These are phyloP conservation scores for Xylariales sp. DNA, from an alignment of 2,329 filamentous ascomycete genomes.

Conservation along the genomic window DNA sequence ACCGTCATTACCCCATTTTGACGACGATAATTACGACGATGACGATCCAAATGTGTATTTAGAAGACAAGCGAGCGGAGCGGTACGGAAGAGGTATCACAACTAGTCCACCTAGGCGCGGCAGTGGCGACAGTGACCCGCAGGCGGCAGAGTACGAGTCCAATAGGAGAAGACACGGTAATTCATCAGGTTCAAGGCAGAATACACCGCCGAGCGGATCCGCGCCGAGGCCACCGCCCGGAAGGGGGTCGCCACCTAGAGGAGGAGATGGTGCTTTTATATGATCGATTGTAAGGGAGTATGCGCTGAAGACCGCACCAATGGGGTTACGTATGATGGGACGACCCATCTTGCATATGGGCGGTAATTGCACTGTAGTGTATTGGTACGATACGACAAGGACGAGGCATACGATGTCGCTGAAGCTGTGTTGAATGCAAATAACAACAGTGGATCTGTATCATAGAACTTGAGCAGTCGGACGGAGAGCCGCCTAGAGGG, in stretches of 20 bases:
- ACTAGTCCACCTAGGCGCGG: constrained; percentile 27
- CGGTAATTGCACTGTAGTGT: neutral
- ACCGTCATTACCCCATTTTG: constrained; percentile 31
- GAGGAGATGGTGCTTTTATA: constrained; percentile 14
- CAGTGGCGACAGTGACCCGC: constrained; percentile 24
- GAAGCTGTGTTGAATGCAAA: neutral
- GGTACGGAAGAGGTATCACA: constrained; percentile 40
- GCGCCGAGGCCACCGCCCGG: constrained; percentile 16
- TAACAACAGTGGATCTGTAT: too few relatives aligned
- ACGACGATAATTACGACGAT: constrained; percentile 30
- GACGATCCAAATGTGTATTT: constrained; percentile 24
- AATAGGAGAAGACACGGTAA: constrained; percentile 22
- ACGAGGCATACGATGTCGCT: neutral
- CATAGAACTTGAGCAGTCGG: too few relatives aligned
- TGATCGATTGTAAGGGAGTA: neutral
- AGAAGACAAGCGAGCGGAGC: constrained; percentile 25
- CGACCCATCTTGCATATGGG: neutral
- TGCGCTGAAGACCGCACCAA: neutral
- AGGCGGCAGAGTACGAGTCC: constrained; percentile 21
- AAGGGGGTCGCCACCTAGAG: constrained; percentile 12
- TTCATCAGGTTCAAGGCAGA: constrained; percentile 14
- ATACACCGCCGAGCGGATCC: constrained; percentile 15
- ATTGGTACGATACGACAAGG: constrained; percentile 1
- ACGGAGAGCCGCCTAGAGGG: too few relatives aligned
- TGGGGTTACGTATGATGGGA: neutral